Conservation (phyloP, 257 asterid species). For the Linderniella brevidens region DNA sequence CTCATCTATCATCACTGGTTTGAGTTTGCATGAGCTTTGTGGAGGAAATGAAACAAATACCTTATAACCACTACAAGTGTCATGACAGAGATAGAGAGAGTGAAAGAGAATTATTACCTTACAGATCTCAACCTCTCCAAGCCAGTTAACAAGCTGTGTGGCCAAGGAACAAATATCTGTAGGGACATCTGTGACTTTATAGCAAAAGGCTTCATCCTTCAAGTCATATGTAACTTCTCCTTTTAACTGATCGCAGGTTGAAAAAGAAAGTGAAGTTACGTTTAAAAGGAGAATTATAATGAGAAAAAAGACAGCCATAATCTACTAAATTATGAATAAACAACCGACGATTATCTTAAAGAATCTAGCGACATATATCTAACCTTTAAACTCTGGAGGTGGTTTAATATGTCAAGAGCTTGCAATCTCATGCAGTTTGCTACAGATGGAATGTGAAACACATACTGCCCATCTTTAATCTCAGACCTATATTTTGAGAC, state of each 20-base stretch:
- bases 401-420: conserved; percentile 42
- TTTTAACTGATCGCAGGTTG: conserved; percentile 31
- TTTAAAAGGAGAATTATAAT: not conserved
- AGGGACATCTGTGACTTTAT: conserved; percentile 37
- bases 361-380: conserved; percentile 6
- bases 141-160: conserved; percentile 55
- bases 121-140: conserved; percentile 69
- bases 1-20: too few relatives aligned
- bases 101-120: conserved; percentile 38
- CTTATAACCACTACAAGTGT: too few relatives aligned
- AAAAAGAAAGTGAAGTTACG: conserved; percentile 8
- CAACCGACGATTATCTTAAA: conserved; percentile 1
- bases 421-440: conserved; percentile 51
- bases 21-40: too few relatives aligned
- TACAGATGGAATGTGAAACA: conserved; percentile 60
- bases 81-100: not conserved
- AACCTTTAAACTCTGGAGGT: conserved; percentile 70
- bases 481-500: conserved; percentile 45
- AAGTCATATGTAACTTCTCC: conserved; percentile 80
- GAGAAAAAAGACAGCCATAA: not conserved
- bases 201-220: conserved; percentile 88
- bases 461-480: conserved; percentile 82
- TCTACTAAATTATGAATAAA: not conserved
- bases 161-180: conserved; percentile 69
- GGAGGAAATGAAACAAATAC: too few relatives aligned